A percentile compares a stretch with the other conserved stretches of the same genome.
Conservation (phyloP, 2,329 filamentous ascomycete genomes). For the Sporothrix mexicana region DNA sequence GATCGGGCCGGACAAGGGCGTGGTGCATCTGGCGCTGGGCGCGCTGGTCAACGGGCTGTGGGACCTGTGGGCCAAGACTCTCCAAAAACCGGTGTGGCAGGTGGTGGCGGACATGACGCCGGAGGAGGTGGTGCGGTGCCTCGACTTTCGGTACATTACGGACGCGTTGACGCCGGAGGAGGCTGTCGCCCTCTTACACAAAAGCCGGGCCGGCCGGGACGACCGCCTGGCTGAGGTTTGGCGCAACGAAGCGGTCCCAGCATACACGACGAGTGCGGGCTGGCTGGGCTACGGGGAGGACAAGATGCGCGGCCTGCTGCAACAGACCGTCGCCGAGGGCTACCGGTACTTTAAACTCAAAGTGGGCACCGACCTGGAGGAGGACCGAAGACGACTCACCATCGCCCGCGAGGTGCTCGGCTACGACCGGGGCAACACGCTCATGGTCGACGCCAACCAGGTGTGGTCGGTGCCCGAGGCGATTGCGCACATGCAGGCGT, state of each 20-base stretch:
- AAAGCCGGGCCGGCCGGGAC: slow-evolving; percentile 53
- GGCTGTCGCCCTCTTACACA: slow-evolving; percentile 72
- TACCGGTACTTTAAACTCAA: slow-evolving; percentile 92
- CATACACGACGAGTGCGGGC: slow-evolving; percentile 87
- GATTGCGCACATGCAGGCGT: slow-evolving; percentile 82
- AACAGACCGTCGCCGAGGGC: slow-evolving; percentile 75
- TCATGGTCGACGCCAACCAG: slow-evolving; percentile 96
- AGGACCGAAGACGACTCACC: slow-evolving; percentile 70
- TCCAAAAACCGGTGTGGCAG: slow-evolving; percentile 87
- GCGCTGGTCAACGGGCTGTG: slow-evolving; percentile 90
- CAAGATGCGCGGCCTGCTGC: slow-evolving; percentile 77
- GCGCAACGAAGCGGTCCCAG: slow-evolving; percentile 76
- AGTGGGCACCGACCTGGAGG: slow-evolving; percentile 76
- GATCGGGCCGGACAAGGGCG: slow-evolving; percentile 93
- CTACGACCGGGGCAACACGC: slow-evolving; percentile 73
- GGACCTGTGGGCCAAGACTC: slow-evolving; percentile 92
- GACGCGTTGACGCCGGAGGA: slow-evolving; percentile 90
- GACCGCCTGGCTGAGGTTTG: slow-evolving; percentile 73
- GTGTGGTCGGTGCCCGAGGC: slow-evolving; percentile 90
- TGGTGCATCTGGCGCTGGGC: slow-evolving; percentile 88
- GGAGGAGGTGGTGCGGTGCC: slow-evolving; percentile 83
- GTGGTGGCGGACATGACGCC: slow-evolving; percentile 90
- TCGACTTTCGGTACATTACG: slow-evolving; percentile 94
- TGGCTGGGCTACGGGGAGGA: slow-evolving; percentile 92
- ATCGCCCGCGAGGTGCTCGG: slow-evolving; percentile 68